Percentiles rank a stretch among this genome's conserved stretches.
Evolutionary conservation across 257 asterid genomes (phyloP).

Genomic region (Rhazya stricta): DNA sequence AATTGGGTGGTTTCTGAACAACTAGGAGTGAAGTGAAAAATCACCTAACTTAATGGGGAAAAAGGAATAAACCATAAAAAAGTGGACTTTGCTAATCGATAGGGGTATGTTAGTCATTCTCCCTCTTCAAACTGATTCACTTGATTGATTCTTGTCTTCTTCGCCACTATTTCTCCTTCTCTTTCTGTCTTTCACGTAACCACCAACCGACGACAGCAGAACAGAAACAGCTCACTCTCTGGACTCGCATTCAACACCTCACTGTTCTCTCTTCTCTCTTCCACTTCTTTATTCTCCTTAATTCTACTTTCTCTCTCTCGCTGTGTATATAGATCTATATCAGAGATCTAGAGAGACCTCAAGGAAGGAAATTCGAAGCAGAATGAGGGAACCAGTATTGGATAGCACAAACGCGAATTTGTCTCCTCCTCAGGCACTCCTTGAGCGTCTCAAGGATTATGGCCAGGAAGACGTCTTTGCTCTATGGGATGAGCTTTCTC

Average conservation of each 20-base stretch:
- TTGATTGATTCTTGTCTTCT: conserved; percentile 33
- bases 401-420: conserved; percentile 28
- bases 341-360: conserved; percentile 3
- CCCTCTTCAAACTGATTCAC: conserved; percentile 1
- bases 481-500: conserved; percentile 81
- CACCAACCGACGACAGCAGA: conserved; percentile 27
- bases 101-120: conserved; percentile 23
- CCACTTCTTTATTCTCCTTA: conserved; percentile 1
- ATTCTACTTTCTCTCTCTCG: conserved; percentile 4
- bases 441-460: conserved; percentile 96
- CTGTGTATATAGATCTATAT: not conserved
- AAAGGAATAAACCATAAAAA: too few species aligned
- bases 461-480: conserved; percentile 90
- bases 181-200: conserved; percentile 30
- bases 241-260: not conserved
- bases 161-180: conserved; percentile 27
- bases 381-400: conserved; percentile 43
- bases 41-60: too few species aligned
- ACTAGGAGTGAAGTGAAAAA: too few species aligned
- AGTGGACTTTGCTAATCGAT: too few species aligned
- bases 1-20: too few species aligned
- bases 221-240: conserved; percentile 18
- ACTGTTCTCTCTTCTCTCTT: not conserved
- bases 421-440: conserved; percentile 62
- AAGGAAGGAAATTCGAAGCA: not conserved